A percentile compares a stretch with the other conserved stretches of the same genome.
Evolutionary conservation across 2,329 filamentous ascomycete genomes (phyloP).

Genomic region (Monilinia fructigena): DNA sequence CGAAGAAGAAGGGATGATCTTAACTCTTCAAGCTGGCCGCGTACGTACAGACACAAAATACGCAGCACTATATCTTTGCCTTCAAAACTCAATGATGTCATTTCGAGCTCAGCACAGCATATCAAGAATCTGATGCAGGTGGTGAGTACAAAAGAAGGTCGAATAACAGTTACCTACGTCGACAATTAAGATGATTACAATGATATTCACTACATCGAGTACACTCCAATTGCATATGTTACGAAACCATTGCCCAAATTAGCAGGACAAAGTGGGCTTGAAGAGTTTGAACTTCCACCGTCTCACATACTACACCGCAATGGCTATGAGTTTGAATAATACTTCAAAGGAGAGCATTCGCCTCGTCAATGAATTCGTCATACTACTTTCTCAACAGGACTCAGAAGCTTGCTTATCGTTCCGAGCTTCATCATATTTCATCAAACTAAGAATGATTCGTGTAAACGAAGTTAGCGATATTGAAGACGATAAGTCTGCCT

Average conservation of each 20-base stretch:
- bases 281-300: no score
- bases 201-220: slow-evolving; percentile 62
- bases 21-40: slow-evolving; percentile 34
- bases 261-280: no score
- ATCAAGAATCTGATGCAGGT: slow-evolving; percentile 77
- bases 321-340: no score
- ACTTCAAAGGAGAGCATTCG: no score
- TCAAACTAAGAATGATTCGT: no score
- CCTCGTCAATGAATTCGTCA: no score
- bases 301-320: no score
- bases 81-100: slow-evolving; percentile 43
- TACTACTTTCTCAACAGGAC: not conserved
- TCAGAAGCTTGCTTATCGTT: not conserved
- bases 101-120: slow-evolving; percentile 65
- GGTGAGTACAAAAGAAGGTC: slow-evolving; percentile 79
- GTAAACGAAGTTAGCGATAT: not conserved
- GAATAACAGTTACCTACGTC: slow-evolving; percentile 65
- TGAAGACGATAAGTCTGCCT: not conserved
- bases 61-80: slow-evolving; percentile 22
- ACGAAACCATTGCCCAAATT: no score
- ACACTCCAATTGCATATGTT: slow-evolving; percentile 72
- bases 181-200: slow-evolving; percentile 71
- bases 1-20: slow-evolving; percentile 40
- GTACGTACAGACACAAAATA: slow-evolving; percentile 34
- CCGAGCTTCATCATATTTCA: not conserved